A percentile compares a stretch with the other conserved stretches of the same genome.
Conservation (phyloP, 331 rosid genomes). For the Quercus lobata region DNA sequence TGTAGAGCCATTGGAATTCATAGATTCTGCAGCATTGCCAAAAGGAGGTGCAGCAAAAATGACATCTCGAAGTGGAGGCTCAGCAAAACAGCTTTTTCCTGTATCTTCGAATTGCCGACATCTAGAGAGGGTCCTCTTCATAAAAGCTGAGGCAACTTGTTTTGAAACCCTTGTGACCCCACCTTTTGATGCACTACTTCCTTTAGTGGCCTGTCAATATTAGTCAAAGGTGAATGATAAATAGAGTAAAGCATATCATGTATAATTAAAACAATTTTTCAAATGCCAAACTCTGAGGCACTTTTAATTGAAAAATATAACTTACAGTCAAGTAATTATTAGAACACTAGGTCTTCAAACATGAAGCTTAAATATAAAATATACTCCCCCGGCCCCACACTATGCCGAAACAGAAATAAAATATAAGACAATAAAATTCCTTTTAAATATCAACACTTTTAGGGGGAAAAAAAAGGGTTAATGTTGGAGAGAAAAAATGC, state of each 20-base stretch:
- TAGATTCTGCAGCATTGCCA: conserved; percentile 32
- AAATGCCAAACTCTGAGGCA: neutral
- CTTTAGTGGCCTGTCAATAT: conserved; percentile 79
- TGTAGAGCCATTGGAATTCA: conserved; percentile 4
- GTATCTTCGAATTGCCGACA: conserved; percentile 64
- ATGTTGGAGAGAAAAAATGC: neutral
- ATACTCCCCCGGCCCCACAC: neutral
- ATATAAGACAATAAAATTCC: neutral
- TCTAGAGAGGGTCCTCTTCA: conserved; percentile 76
- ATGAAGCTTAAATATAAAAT: neutral
- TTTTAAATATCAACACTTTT: neutral
- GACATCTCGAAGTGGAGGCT: conserved; percentile 56
- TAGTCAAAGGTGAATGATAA: conserved; percentile 13
- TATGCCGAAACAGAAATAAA: neutral
- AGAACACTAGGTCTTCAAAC: no score
- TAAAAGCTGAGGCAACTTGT: conserved; percentile 65
- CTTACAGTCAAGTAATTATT: neutral
- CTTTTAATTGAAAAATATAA: neutral
- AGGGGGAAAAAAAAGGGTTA: neutral
- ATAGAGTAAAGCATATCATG: neutral
- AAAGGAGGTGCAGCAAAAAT: conserved; percentile 42
- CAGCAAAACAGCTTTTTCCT: conserved; percentile 69
- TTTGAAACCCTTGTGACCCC: conserved; percentile 74
- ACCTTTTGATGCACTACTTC: conserved; percentile 60
- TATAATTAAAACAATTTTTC: neutral